Evolutionary conservation across 2,329 filamentous ascomycete species (phyloP).

Genomic region (Exophiala sp.): DNA sequence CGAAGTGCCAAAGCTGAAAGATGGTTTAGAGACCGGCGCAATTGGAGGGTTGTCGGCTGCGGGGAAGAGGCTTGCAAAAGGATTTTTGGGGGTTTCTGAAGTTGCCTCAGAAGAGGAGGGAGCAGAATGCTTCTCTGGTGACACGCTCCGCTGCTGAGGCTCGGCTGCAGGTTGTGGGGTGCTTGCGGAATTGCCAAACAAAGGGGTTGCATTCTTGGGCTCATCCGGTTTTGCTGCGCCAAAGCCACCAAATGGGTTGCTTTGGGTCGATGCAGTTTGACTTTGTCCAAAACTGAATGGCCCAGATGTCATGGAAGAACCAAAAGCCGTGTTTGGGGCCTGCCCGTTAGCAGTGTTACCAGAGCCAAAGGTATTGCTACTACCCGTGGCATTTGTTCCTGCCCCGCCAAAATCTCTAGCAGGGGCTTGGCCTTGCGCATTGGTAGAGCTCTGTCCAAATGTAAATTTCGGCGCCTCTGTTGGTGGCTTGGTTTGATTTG

Average conservation of each 20-base stretch:
- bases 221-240: slow-evolving; percentile 7
- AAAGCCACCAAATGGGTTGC: slow-evolving; percentile 10
- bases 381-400: background rate
- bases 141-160: slow-evolving; percentile 1
- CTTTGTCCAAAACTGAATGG: slow-evolving; percentile 14
- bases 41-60: background rate
- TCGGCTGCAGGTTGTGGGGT: slow-evolving; percentile 4
- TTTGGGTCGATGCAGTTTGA: background rate
- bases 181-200: slow-evolving; percentile 8
- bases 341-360: slow-evolving; percentile 2
- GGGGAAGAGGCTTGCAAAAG: slow-evolving; percentile 20
- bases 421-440: slow-evolving; percentile 4
- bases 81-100: slow-evolving; percentile 9
- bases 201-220: slow-evolving; percentile 3
- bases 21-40: background rate
- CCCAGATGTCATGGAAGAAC: background rate
- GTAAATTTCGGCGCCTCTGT: slow-evolving; percentile 8
- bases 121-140: slow-evolving; percentile 10
- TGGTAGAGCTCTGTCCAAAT: slow-evolving; percentile 12
- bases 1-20: slow-evolving; percentile 3
- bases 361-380: slow-evolving; percentile 9
- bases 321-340: slow-evolving; percentile 3
- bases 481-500: background rate
- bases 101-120: slow-evolving; percentile 4
- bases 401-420: slow-evolving; percentile 1